Evolutionary conservation across 2,329 filamentous ascomycete genomes (phyloP), one percentile per base, ranked within the genome.

Genomic region (Drechslerella dactyloides): DNA sequence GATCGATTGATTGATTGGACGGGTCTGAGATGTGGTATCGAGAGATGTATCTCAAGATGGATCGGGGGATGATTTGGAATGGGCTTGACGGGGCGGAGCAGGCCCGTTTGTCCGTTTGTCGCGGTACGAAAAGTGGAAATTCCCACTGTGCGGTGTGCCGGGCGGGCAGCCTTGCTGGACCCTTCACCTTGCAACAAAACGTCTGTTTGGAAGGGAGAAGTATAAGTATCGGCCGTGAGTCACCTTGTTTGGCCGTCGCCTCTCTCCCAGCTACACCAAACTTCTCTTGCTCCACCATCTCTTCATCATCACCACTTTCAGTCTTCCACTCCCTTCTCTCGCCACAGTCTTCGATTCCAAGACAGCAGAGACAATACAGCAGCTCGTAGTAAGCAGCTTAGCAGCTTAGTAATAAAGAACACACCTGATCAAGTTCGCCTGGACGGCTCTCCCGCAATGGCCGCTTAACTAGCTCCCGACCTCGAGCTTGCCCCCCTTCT

Each of bases 161-260:
- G 46, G 4, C 10, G 19, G 23, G 46, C 46, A 23, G 46, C 46
- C 46, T 51, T 51, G 46, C 46, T 7, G 17, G 44, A 7, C 46
- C 15, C 11, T 51, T n/a, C n/a, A n/a, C n/a, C n/a, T n/a, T n/a
- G n/a, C n/a, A n/a, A n/a, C n/a, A n/a, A n/a, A n/a, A n/a, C n/a
- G n/a, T n/a, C n/a, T n/a, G n/a, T n/a, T n/a, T n/a, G n/a, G 19
- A 35, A 57, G 5, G 30, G 33, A 62, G 52, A 60, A 60, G 33
- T 72, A 72, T 72, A 72, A 72, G 60, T 60, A 70, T 50, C 27
- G 23, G 53, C 27, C 68, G 68, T 72, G 68, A 72, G 68, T 72
- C 68, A 72, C 68, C 68, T 46, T 7, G 40, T 27, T 6, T 7
- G 13, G 21, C 11, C 46, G 23, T 51, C 15, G 37, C n/a, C n/a